Percentiles rank a stretch among this genome's conserved stretches.
These are phyloP conservation scores for Geranium rotundifolium DNA, from an alignment of 345 rosid genomes.

Conservation along the genomic window DNA sequence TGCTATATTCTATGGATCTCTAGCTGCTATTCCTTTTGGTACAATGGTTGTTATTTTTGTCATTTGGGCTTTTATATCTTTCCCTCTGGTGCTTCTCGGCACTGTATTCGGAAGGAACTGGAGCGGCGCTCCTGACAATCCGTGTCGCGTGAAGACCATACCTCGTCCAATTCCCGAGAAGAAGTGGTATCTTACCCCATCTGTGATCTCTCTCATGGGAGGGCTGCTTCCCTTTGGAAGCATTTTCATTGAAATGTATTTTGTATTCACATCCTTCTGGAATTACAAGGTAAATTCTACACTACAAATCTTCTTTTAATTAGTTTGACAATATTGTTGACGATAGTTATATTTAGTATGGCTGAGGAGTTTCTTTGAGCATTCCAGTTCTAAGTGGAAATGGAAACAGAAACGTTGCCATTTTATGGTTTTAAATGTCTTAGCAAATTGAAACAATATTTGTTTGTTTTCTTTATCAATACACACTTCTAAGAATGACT, in stretches of 20 bases:
- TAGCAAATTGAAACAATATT: too few species aligned
- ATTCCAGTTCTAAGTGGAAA: too few species aligned
- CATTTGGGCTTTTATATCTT: conserved; percentile 91
- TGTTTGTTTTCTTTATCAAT: too few species aligned
- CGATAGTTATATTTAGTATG: not conserved
- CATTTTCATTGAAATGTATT: conserved; percentile 94
- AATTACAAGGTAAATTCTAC: conserved; percentile 67
- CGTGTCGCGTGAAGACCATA: conserved; percentile 92
- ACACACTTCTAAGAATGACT: too few species aligned
- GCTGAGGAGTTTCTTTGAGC: too few species aligned
- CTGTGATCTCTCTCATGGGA: conserved; percentile 86
- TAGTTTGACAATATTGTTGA: too few species aligned
- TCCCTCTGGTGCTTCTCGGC: conserved; percentile 88
- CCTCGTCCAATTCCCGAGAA: conserved; percentile 96
- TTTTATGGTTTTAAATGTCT: too few species aligned
- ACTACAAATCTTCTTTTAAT: not conserved
- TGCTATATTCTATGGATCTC: conserved; percentile 86
- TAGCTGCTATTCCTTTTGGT: conserved; percentile 78
- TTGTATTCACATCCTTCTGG: conserved; percentile 96
- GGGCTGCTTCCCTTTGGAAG: conserved; percentile 90
- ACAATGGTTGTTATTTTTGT: conserved; percentile 31
- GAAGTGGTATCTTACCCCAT: conserved; percentile 90
- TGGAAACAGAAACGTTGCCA: too few species aligned
- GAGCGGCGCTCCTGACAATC: conserved; percentile 94
- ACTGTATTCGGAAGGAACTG: conserved; percentile 90